Base-by-base conservation (phyloP, 768 basidiomycete genomes). In the Auricularia cornea region DNA sequence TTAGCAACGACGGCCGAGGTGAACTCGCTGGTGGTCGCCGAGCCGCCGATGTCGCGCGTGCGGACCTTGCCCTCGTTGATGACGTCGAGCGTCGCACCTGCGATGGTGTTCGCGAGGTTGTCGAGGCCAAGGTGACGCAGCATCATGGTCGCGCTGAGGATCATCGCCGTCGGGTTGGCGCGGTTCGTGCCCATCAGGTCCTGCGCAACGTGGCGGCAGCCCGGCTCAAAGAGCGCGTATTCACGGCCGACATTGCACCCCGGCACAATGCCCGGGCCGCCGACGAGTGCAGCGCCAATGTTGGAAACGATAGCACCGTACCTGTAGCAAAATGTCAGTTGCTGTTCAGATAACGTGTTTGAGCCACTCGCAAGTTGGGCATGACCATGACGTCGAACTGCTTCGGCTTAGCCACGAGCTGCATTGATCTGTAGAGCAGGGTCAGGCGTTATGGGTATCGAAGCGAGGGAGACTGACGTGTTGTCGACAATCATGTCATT, bases 331-430 rank as follows among this genome's bases (percentile, higher is more conserved):
- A n/a, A 63, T 40, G n/a, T n/a, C n/a, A n/a, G n/a, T n/a, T n/a
- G n/a, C n/a, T n/a, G 51, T 26, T 14, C 54, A 48, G 44, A 26
- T 20, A n/a, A n/a, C n/a, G n/a, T n/a, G n/a, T n/a, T n/a, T n/a
- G n/a, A n/a, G n/a, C n/a, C 16, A 57, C 54, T 14, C 20, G 26
- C 75, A 91, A 74, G 77, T 96, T 94, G 62, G 93, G 94, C 92
- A 96, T 97, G 72, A 98, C 97, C 95, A 99, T 97, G 65, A 98
- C 96, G 72, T 99, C 97, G 72, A 99, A 99, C 74, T 99, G 97
- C 67, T 82, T 81, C 32, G 97, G 97, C 70, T 88, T 90, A 33
- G 95, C 92, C 65, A 99, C 97, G 68, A 99, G 88, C 77, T 99
- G 97, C 97, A 99, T 99, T 57, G 96, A 94, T 60, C 91, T 93